Evolutionary conservation across 1,284 basidiomycete genomes (phyloP).

Genomic region (Papiliotrema laurentii): DNA sequence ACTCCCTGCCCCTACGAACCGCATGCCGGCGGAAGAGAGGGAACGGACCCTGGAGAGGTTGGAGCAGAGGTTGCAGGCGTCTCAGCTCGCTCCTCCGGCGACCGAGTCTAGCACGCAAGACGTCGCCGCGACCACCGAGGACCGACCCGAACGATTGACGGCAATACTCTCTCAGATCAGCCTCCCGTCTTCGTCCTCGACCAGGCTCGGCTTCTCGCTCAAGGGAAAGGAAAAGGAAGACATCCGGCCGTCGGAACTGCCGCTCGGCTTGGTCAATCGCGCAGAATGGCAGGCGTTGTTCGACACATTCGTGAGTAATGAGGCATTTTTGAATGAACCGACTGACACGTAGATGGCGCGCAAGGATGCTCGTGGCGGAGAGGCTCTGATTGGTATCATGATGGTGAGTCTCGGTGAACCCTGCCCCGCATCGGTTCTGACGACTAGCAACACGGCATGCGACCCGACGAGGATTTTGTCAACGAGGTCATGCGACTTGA

Average conservation of each 20-base stretch:
- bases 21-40: neutral
- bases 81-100: neutral
- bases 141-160: neutral
- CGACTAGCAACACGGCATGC: neutral
- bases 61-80: neutral
- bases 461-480: neutral
- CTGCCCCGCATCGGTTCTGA: neutral
- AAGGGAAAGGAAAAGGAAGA: slow-evolving; percentile 5
- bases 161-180: neutral
- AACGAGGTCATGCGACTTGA: neutral
- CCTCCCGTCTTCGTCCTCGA: neutral
- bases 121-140: neutral
- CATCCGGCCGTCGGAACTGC: neutral
- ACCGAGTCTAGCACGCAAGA: no score
- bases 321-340: neutral
- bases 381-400: neutral
- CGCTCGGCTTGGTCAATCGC: neutral
- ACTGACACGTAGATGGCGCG: neutral
- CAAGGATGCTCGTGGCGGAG: neutral
- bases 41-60: neutral
- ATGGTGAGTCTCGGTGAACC: slow-evolving; percentile 2
- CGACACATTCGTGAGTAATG: slow-evolving; percentile 3
- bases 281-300: slow-evolving; percentile 7
- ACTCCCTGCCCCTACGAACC: neutral
- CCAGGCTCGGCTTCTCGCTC: neutral